Evolutionary conservation across 2,329 filamentous ascomycete species (phyloP), one percentile per base, ranked within the genome.

Genomic region (Fusarium avenaceum): DNA sequence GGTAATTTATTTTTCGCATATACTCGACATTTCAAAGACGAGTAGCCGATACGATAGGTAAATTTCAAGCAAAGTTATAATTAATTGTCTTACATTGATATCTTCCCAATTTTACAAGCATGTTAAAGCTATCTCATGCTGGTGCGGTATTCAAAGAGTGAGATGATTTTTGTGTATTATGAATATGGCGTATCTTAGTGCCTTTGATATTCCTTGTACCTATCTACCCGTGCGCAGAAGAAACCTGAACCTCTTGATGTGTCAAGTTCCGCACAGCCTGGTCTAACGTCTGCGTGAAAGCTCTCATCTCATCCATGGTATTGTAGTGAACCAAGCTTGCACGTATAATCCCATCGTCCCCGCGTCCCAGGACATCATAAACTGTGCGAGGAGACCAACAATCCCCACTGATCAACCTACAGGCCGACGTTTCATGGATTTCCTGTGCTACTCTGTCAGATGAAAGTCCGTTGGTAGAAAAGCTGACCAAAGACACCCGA

Each of bases 291-390:
- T 45, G 42, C 0, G 40, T 53, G 8, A 58, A 58, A 26, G 4
- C 24, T 28, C 42, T 46, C 40, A 58, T 53, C 32, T 60, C 57
- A 24, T 60, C 57, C 20, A 60, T 38, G 15, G 53, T 63, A 14
- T 63, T 63, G 19, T 63, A 63, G 44, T 63, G 59, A 6, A 58
- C 53, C 28, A 63, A 49, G 19, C 53, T 57, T 33, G 15, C 53
- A n/a, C 59, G 35, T 17, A 63, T 48, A 7, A 63, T 20, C 1
- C 59, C 59, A 35, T 58, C 59, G 17, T 47, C 43, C 6, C 47
- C 59, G 39, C 42, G 53, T 19, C 54, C 53, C 28, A 63, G 30
- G 17, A 63, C 24, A 49, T 63, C 59, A 4, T 63, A 42, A 22
- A 58, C 47, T 32, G 54, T 52, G 8, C 54, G 53, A 7, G 53